Evolutionary conservation across 1,139 yeast genomes (phyloP), one percentile per base, ranked within the genome.

Genomic region (Diutina mesorugosa): DNA sequence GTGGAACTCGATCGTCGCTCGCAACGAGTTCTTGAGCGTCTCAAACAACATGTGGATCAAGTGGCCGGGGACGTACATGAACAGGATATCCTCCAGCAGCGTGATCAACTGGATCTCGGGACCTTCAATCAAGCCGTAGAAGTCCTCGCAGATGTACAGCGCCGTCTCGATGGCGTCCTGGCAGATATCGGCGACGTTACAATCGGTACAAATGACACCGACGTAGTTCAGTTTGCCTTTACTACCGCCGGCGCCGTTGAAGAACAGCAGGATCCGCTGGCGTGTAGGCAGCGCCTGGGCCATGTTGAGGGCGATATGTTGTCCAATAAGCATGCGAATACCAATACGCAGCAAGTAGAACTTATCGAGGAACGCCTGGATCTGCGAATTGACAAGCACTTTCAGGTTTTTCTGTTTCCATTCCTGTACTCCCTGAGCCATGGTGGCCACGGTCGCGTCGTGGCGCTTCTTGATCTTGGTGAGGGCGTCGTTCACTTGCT

Each of bases 51-150:
- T 88, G 66, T 89, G 96, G 63, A 87, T 85, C 66, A 89, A 76
- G 70, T 89, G 96, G 12, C 95, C 95, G 1, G 96, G 96, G 6
- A 89, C 95, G 64, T 89, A 89, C 90, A 88, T 87, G 69, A 88
- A 88, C 61, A 77, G 79, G 61, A 87, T 79, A 61, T 72, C 78
- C 63, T 84, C 83, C 28, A 80, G 79, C 3, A 87, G 85, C 60
- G 93, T 87, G 59, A 86, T 83, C 57, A 89, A 73, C 63, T 85
- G 86, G 45, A 89, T 89, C 61, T 84, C 79, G 3, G 96, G 96
- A 0, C 93, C 90, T 61, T 87, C 95, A 65, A 84, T 83, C 28
- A 89, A 72, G 3, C 93, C 93, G 66, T 87, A 89, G 70, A 87
- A 87, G 64, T 89, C 96, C 65, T 88, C 95, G 69, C 96, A 88